Base-by-base conservation (phyloP, 2,329 filamentous ascomycete genomes). In the Ophiobolus disseminans region DNA sequence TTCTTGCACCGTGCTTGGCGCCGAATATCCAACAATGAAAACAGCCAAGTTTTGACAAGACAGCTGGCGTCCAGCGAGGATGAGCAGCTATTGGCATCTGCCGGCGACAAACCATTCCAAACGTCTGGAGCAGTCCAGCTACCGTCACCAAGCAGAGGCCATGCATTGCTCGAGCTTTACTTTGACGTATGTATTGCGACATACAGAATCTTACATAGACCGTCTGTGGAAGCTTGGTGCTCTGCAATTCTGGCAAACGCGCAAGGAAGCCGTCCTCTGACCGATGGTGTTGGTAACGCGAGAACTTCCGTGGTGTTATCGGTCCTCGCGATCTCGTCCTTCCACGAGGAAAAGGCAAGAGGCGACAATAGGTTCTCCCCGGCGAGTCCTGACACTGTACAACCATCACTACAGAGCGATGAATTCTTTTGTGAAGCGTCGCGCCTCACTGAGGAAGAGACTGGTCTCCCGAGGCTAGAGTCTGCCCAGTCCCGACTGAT, bases 1-100 rank as follows among this genome's bases (percentile, higher is more conserved):
- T 78, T 87, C 73, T 70, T 90, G 76, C 57, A 88, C 69, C 85
- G 87, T 78, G 76, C 87, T 79, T 77, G 88, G 86, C 68, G 87
- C 78, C 73, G 87, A 78, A 45, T 90, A 62, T 54, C 86, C 77
- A 36, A 86, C 78, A 31, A 86, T 78, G 40, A 85, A 78, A 75
- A 74, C 31, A 69, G 55, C 14, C 70, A 67, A 0, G 21, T 61
- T 23, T 25, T 57, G 20, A 48, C 40, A 10, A 58, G 60, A 0
- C 45, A 57, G 17, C 6, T 53, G 4, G 59, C 45, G 5, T 39
- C 40, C 4, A 37, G 20, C 4, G 62, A 59, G 23, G 73, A 74
- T 19, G 73, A 75, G 21, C 80, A 82, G 14, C 72, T 75, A 0
- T 68, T 82, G 1, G 77, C 76, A 46, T 73, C 75, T 50, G 80